Percentiles rank a stretch among this genome's conserved stretches.
Conservation (phyloP, 306 rosid genomes). For the Vicia faba region DNA sequence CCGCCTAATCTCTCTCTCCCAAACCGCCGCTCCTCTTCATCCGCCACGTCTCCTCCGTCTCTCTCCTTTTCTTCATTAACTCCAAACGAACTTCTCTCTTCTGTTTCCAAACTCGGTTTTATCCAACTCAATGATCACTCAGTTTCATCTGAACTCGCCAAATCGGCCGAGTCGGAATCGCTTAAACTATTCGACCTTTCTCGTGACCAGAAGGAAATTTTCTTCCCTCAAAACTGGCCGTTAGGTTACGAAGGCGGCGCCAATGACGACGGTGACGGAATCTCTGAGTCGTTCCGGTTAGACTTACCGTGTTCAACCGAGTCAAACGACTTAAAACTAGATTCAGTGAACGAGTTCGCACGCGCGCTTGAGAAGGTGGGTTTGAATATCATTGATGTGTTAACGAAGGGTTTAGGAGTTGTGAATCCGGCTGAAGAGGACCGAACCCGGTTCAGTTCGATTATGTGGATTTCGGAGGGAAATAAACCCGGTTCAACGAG, state of each 20-base stretch:
- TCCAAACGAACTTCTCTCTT: constrained; percentile 41
- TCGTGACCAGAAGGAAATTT: constrained; percentile 45
- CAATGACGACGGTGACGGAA: constrained; percentile 40
- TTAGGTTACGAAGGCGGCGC: constrained; percentile 55
- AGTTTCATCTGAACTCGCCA: constrained; percentile 56
- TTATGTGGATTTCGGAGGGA: constrained; percentile 66
- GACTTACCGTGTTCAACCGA: constrained; percentile 49
- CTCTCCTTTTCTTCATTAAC: constrained; percentile 50
- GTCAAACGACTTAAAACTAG: constrained; percentile 43
- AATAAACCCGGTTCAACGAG: constrained; percentile 36
- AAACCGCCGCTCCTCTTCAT: constrained; percentile 42
- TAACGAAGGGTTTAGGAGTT: constrained; percentile 51
- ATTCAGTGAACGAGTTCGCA: constrained; percentile 55
- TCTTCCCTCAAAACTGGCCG: constrained; percentile 70
- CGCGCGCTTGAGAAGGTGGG: constrained; percentile 64
- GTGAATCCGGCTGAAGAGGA: constrained; percentile 49
- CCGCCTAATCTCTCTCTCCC: constrained; percentile 83
- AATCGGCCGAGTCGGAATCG: constrained; percentile 79
- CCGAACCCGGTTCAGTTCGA: constrained; percentile 49
- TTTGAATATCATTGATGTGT: constrained; percentile 49
- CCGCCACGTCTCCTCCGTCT: constrained; percentile 54
- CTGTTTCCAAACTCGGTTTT: constrained; percentile 62
- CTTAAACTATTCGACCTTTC: constrained; percentile 62
- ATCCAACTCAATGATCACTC: constrained; percentile 68
- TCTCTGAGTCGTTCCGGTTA: constrained; percentile 65